A percentile compares a stretch with the other conserved stretches of the same genome.
Evolutionary conservation across 1,284 basidiomycete genomes (phyloP).

Genomic region (Gomphus sp.): DNA sequence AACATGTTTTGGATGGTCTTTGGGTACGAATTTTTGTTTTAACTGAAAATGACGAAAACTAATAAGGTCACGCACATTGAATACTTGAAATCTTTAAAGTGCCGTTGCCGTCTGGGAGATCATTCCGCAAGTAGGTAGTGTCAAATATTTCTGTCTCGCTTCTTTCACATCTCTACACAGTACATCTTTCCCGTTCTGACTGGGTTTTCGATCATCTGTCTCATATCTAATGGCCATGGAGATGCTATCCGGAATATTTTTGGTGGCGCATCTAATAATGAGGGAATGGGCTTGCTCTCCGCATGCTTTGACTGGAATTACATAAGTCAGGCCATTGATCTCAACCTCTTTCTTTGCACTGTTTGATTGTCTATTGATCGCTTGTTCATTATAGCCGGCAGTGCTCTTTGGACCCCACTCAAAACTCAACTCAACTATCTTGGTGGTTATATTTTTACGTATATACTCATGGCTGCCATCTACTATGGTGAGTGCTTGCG

Average conservation of each 20-base stretch:
- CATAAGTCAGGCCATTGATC: neutral
- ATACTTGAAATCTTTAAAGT: constrained; percentile 15
- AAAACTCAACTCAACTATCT: constrained; percentile 24
- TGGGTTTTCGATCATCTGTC: constrained; percentile 13
- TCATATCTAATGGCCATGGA: neutral
- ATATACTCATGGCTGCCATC: constrained; percentile 21
- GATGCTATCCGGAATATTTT: constrained; percentile 25
- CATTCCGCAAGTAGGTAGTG: constrained; percentile 27
- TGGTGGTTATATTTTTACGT: constrained; percentile 22
- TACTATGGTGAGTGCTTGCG: constrained; percentile 19
- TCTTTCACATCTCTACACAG: constrained; percentile 16
- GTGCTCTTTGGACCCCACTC: constrained; percentile 32
- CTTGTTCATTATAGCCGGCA: constrained; percentile 5
- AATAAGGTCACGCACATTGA: neutral
- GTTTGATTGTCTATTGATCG: neutral
- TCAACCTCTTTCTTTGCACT: neutral
- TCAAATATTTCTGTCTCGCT: constrained; percentile 13
- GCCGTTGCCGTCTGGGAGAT: constrained; percentile 43
- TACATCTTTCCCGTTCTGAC: constrained; percentile 12
- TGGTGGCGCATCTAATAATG: constrained; percentile 26
- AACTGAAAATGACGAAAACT: neutral
- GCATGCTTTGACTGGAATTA: constrained; percentile 22
- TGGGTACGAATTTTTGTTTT: neutral
- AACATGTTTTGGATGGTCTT: constrained; percentile 50
- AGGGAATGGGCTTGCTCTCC: constrained; percentile 23